Base-by-base conservation (phyloP, 2,329 filamentous ascomycete genomes). In the Emergomyces orientalis region DNA sequence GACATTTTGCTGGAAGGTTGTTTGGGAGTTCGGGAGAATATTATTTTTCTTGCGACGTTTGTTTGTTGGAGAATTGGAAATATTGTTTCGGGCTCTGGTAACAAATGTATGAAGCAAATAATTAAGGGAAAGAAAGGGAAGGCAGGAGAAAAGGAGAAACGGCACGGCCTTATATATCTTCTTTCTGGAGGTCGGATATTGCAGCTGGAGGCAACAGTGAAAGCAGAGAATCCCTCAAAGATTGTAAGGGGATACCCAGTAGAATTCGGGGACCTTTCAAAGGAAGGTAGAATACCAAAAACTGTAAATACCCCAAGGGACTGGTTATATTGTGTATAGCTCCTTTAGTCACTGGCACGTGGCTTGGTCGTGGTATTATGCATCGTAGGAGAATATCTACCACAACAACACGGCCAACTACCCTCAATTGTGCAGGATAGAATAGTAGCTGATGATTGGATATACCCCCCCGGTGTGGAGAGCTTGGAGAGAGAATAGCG, bases 1-100 rank as follows among this genome's bases (percentile, higher is more conserved):
- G 57, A 59, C 57, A 59, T 59, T 59, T 45, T 59, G 57, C 13
- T 58, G 32, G 56, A 47, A 47, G 39, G 39, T 45, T 57, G 32
- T 43, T 58, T 58, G 39, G 64, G 41, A 56, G 30, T 34, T 32
- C 43, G 34, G 47, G 63, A 62, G 59, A 62, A 63, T 64, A 58
- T 39, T 63, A 57, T 61, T 27, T 39, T 32, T 41, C 34, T 56
- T 56, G n/a, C 34, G 13, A 25, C 27, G 34, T 57, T 22, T 57
- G 34, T 11, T 27, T 27, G 30, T 55, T 14, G 52, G 19, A 37
- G 30, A 34, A 57, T 57, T 57, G 34, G 13, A 7, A 39, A 13
- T 39, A 3, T 6, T 57, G 11, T 41, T 57, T 22, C 17, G 34
- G 25, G 13, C 13, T 25, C 11, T 17, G 13, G 34, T 39, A 51